Evolutionary conservation across 139 green algal species (phyloP).

Genomic region (Tetradesmus lagerheimii): DNA sequence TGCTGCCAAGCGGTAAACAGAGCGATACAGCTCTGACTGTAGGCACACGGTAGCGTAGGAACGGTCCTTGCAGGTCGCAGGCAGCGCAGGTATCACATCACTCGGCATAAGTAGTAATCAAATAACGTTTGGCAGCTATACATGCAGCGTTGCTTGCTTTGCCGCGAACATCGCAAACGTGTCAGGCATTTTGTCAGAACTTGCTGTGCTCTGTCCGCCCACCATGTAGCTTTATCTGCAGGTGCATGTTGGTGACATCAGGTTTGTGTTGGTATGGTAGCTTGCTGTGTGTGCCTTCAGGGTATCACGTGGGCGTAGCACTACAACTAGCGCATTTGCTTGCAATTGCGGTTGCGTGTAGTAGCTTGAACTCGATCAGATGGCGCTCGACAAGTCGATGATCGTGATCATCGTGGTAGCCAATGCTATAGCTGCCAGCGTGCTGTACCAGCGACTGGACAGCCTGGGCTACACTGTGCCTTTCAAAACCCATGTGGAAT

Average conservation of each 20-base stretch:
- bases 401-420: slow-evolving; percentile 16
- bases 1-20: neutral
- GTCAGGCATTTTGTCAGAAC: neutral
- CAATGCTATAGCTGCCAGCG: slow-evolving; percentile 39
- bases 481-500: slow-evolving; percentile 18
- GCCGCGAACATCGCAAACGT: neutral
- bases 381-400: neutral
- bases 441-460: slow-evolving; percentile 54
- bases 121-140: neutral
- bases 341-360: neutral
- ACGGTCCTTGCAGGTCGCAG: neutral
- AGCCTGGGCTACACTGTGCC: slow-evolving; percentile 10
- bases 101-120: neutral
- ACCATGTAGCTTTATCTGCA: too few species aligned
- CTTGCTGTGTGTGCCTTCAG: neutral
- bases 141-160: neutral
- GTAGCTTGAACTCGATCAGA: neutral
- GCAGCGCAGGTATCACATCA: neutral
- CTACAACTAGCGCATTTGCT: neutral
- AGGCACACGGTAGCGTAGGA: neutral
- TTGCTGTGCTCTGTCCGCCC: neutral
- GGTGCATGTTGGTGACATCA: too few species aligned
- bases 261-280: neutral
- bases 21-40: neutral
- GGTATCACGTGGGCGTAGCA: neutral